These are phyloP conservation scores for Bromus sterilis DNA, from an alignment of 176 grass and related monocot species.

Conservation along the genomic window DNA sequence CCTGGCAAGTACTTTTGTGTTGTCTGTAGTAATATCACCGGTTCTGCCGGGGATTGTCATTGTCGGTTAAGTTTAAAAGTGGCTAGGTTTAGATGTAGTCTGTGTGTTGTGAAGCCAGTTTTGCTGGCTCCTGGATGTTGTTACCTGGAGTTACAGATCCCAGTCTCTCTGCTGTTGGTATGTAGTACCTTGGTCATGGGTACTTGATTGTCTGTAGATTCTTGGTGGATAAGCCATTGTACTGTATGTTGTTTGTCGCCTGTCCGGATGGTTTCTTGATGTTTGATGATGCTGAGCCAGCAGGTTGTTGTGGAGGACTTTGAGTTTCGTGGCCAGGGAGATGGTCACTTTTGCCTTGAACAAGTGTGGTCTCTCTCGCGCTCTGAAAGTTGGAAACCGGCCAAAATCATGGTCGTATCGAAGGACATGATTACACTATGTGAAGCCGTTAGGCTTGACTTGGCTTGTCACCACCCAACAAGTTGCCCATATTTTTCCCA, in stretches of 20 bases:
- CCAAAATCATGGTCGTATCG: background rate
- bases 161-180: constrained; percentile 10
- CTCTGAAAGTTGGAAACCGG: background rate
- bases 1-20: background rate
- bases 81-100: background rate
- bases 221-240: background rate
- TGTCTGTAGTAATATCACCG: background rate
- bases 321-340: too few relatives aligned
- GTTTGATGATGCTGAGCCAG: background rate
- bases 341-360: constrained; percentile 1
- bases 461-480: background rate
- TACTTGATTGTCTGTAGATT: background rate
- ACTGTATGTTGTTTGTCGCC: background rate
- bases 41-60: background rate
- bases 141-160: constrained; percentile 1
- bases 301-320: background rate
- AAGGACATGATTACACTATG: too few relatives aligned
- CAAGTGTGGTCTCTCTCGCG: background rate
- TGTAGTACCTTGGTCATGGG: background rate
- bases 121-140: too few relatives aligned
- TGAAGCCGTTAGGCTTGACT: background rate
- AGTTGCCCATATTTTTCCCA: background rate
- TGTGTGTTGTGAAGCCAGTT: constrained; percentile 19
- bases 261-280: background rate
- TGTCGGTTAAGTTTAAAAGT: background rate